Conservation (phyloP, 352 stramenopile genomes). For the Thalassiosira sp. region DNA sequence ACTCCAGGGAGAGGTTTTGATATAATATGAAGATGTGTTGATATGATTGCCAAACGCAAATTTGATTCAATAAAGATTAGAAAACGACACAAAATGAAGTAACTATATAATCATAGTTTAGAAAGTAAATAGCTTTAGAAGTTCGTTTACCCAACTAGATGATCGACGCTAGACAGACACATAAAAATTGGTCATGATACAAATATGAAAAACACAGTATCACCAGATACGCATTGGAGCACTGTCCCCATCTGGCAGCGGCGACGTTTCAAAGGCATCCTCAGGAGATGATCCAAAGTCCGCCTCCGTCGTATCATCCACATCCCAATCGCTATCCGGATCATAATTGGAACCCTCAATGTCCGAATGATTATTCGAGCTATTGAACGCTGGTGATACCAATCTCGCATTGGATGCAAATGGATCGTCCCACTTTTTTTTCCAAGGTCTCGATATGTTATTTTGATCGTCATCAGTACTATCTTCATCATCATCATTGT, state of each 20-base stretch:
- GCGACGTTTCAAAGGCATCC: constrained; percentile 3
- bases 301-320: constrained; percentile 9
- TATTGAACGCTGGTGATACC: background rate
- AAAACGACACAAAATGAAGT: too few species aligned
- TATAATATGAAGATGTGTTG: too few species aligned
- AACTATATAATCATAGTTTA: too few species aligned
- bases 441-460: constrained; percentile 9
- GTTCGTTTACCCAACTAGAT: too few species aligned
- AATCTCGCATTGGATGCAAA: background rate
- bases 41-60: too few species aligned
- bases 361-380: background rate
- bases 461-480: background rate
- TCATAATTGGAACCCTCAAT: constrained; percentile 13
- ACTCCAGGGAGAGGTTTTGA: too few species aligned
- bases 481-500: background rate
- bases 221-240: background rate
- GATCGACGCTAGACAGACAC: too few species aligned
- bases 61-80: too few species aligned
- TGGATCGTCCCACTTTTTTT: constrained; percentile 8
- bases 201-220: background rate
- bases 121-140: too few species aligned
- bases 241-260: background rate
- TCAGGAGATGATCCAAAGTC: background rate
- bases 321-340: constrained; percentile 24
- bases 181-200: too few species aligned